Conservation (phyloP, 768 basidiomycete species). For the button mushroom (Agaricus bisporus) region DNA sequence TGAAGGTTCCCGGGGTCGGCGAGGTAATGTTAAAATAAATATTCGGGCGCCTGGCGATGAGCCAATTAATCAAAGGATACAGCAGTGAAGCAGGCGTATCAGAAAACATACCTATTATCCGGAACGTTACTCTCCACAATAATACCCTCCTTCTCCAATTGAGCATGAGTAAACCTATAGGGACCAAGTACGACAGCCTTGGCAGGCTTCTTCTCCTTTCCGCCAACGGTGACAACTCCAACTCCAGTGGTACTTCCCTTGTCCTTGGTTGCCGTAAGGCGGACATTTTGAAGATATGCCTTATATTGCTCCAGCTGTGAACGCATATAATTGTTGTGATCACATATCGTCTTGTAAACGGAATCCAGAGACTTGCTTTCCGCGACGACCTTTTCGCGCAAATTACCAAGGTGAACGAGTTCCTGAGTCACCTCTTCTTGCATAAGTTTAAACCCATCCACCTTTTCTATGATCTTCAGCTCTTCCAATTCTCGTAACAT, state of each 20-base stretch:
- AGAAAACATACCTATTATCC: constrained; percentile 75
- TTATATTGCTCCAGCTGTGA: constrained; percentile 99
- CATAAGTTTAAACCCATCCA: constrained; percentile 90
- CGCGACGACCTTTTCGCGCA: constrained; percentile 89
- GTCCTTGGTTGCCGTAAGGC: constrained; percentile 82
- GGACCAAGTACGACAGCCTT: constrained; percentile 90
- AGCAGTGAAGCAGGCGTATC: constrained; percentile 42
- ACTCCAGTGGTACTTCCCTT: constrained; percentile 85
- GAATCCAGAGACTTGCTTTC: constrained; percentile 93
- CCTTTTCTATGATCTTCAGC: constrained; percentile 72
- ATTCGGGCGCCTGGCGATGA: constrained; percentile 71
- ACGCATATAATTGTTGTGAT: constrained; percentile 97
- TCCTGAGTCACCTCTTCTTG: constrained; percentile 96
- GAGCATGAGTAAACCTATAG: constrained; percentile 96
- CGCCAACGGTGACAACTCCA: constrained; percentile 92
- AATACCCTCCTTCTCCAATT: constrained; percentile 98
- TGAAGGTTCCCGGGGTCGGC: constrained; percentile 96
- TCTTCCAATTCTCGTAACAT: constrained; percentile 96
- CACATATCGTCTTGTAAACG: constrained; percentile 99
- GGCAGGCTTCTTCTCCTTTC: constrained; percentile 90
- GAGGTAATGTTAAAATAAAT: constrained; percentile 99
- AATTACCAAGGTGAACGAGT: constrained; percentile 91
- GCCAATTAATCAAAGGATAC: constrained; percentile 8
- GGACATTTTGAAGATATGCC: constrained; percentile 96
- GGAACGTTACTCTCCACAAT: constrained; percentile 99